Evolutionary conservation across 345 rosid genomes (phyloP), one percentile per base, ranked within the genome.

Genomic region (Ailanthus altissimus): DNA sequence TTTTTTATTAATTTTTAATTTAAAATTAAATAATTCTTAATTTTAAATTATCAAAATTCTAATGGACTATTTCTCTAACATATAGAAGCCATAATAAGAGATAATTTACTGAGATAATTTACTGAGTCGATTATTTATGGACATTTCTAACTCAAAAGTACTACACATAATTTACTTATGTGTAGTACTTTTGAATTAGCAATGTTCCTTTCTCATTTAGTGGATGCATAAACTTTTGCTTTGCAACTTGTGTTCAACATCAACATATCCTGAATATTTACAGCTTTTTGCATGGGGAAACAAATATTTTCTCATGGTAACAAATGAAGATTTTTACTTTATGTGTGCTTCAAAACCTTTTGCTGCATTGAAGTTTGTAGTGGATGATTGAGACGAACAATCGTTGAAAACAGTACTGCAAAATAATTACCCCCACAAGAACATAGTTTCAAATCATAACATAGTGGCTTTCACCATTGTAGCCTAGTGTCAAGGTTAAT

Each of bases 201-300:
- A 64, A n/a, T 65, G 78, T 75, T 63, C 18, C 49, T 38, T 38
- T 75, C 53, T 63, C 53, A 53, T 63, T 38, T 36, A 49, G 69
- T 38, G 61, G 18, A 42, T 43, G 38, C 38, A n/a, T 26, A 7
- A 56, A 28, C 28, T 42, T 50, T 53, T 36, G 62, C 28, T 67
- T 64, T 67, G 50, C 28, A 20, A 51, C 18, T 20, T 23, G 38
- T 32, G 38, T 1, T 32, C 38, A 32, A 32, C 28, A 18, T 64
- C 58, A 5, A 36, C 18, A 14, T 8, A 32, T 11, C 45, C 32
- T 50, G 43, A 51, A 63, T 63, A 21, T 6, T n/a, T 21, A 71
- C 78, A 58, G 64, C 21, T 1, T 10, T 18, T 67, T 23, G 72
- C 58, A 54, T 75, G 54, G 46, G 20, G n/a, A 25, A 12, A 54